A percentile compares a stretch with the other conserved stretches of the same genome.
Evolutionary conservation across 2,329 filamentous ascomycete genomes (phyloP).

Genomic region (Elsinoe arachidis): DNA sequence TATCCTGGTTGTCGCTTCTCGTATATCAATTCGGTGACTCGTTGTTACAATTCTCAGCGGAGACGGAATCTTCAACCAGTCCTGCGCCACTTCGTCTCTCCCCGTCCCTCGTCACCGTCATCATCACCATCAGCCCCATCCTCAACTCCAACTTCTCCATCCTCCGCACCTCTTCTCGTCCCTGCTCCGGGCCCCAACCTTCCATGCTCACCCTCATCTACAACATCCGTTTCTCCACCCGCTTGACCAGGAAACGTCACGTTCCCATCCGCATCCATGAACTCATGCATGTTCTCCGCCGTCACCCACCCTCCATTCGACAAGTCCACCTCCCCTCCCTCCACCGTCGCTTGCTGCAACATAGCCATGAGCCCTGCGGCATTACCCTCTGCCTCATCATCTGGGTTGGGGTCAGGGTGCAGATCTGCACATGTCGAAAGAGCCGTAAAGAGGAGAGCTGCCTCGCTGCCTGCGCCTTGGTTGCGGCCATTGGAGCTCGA

Average conservation of each 20-base stretch:
- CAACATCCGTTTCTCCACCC: slow-evolving; percentile 30
- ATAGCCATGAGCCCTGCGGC: slow-evolving; percentile 31
- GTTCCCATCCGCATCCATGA: slow-evolving; percentile 72
- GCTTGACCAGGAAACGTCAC: slow-evolving; percentile 54
- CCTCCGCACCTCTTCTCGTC: slow-evolving; percentile 30
- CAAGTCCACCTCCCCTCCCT: slow-evolving; percentile 39
- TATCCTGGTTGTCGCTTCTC: no score
- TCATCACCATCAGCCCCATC: slow-evolving; percentile 26
- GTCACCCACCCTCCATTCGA: slow-evolving; percentile 81
- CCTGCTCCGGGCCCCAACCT: slow-evolving; percentile 25
- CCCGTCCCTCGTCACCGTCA: slow-evolving; percentile 22
- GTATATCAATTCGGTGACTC: background rate
- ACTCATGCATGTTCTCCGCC: slow-evolving; percentile 79
- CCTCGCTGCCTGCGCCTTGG: slow-evolving; percentile 31
- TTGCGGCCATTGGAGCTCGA: slow-evolving; percentile 19
- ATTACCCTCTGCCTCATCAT: slow-evolving; percentile 46
- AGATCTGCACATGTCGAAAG: slow-evolving; percentile 68
- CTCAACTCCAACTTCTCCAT: slow-evolving; percentile 33
- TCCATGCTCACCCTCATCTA: no score
- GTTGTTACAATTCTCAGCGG: background rate
- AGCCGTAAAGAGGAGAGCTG: slow-evolving; percentile 51
- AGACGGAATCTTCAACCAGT: slow-evolving; percentile 32
- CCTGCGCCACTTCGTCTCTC: slow-evolving; percentile 46
- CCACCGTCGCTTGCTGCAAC: background rate
- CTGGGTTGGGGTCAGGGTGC: slow-evolving; percentile 59